Conservation (phyloP, 2,329 filamentous ascomycete species). For the Colletotrichum orchidophilum region DNA sequence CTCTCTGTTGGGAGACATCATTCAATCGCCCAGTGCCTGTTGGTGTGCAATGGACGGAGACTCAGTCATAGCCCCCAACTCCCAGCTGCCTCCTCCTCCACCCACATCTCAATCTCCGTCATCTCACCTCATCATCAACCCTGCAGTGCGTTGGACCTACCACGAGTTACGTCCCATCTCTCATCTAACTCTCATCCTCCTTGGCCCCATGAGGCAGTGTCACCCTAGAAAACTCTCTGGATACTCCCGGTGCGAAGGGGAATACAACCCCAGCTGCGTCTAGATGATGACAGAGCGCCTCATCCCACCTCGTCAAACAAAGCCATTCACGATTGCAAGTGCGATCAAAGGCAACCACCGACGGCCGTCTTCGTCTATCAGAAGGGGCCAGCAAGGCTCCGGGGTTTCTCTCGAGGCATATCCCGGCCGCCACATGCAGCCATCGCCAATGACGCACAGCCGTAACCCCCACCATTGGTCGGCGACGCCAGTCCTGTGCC, state of each 20-base stretch:
- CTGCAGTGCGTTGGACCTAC: slow-evolving; percentile 19
- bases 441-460: slow-evolving; percentile 4
- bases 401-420: slow-evolving; percentile 1
- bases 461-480: neutral
- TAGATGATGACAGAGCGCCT: neutral
- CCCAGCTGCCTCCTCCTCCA: neutral
- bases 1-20: neutral
- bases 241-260: neutral
- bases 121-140: slow-evolving; percentile 33
- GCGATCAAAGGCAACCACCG: slow-evolving; percentile 4
- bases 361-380: neutral
- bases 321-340: neutral
- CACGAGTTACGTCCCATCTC: slow-evolving; percentile 4
- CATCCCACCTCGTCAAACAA: neutral
- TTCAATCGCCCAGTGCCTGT: neutral
- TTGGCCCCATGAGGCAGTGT: slow-evolving; percentile 6
- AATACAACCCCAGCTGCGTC: neutral
- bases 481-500: slow-evolving; percentile 19
- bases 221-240: neutral
- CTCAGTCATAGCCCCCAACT: slow-evolving; percentile 5
- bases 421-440: slow-evolving; percentile 16
- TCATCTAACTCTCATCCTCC: slow-evolving; percentile 5
- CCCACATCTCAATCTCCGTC: slow-evolving; percentile 14
- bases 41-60: neutral
- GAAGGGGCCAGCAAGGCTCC: neutral